These are phyloP conservation scores for Incumbomyces delicatus DNA, from an alignment of 2,329 filamentous ascomycete genomes.

Conservation along the genomic window DNA sequence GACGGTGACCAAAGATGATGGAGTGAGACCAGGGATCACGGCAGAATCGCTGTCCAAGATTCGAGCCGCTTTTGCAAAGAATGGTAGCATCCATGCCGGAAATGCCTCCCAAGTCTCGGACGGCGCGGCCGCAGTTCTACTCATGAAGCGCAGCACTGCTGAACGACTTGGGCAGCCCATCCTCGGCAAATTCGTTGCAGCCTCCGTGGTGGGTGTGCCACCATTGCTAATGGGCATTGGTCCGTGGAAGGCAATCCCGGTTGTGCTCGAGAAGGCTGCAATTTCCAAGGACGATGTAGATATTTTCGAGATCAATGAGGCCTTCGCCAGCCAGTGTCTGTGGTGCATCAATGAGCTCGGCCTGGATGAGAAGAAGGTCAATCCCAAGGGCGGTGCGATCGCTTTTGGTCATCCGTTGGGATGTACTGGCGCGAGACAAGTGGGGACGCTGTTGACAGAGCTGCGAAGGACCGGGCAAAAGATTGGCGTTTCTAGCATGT, in stretches of 20 bases:
- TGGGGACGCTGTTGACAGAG: conserved; percentile 86
- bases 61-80: conserved; percentile 77
- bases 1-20: conserved; percentile 77
- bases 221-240: conserved; percentile 95
- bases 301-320: conserved; percentile 98
- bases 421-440: conserved; percentile 87
- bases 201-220: conserved; percentile 78
- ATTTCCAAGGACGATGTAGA: conserved; percentile 84
- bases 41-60: conserved; percentile 85
- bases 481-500: conserved; percentile 92
- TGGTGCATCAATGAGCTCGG: conserved; percentile 87
- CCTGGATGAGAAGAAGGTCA: conserved; percentile 76
- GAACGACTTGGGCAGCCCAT: conserved; percentile 80
- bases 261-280: conserved; percentile 78
- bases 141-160: conserved; percentile 92
- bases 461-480: conserved; percentile 72
- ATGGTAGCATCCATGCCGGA: conserved; percentile 88
- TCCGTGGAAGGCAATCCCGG: conserved; percentile 90
- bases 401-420: conserved; percentile 93
- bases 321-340: conserved; percentile 88
- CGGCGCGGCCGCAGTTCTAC: conserved; percentile 83
- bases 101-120: conserved; percentile 95
- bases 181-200: conserved; percentile 84
- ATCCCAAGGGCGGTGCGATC: conserved; percentile 94
- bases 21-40: conserved; percentile 75